These are phyloP conservation scores for Solanum piurae DNA, from an alignment of 257 asterid species.

Conservation along the genomic window DNA sequence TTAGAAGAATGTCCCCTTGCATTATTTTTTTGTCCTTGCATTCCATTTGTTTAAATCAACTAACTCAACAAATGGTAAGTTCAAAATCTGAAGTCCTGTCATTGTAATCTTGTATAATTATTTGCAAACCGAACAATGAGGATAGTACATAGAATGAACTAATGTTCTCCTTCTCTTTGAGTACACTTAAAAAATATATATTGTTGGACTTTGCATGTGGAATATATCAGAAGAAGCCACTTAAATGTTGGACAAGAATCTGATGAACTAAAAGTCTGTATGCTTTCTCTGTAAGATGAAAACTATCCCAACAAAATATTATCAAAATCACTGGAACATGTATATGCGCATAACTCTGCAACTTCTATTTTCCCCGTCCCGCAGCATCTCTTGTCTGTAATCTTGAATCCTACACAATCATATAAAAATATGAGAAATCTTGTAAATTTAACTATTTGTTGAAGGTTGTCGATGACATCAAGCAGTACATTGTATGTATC, in stretches of 20 bases:
- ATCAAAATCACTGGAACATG: too few relatives aligned
- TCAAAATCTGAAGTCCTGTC: slow-evolving; percentile 50
- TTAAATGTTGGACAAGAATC: neutral
- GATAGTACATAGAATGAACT: neutral
- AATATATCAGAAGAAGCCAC: neutral
- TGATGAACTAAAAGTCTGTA: too few relatives aligned
- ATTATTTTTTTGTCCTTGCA: too few relatives aligned
- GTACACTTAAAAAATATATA: neutral
- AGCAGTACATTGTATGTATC: slow-evolving; percentile 40
- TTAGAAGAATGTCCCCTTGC: too few relatives aligned
- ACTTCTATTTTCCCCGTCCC: slow-evolving; percentile 5
- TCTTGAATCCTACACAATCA: neutral
- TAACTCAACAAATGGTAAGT: slow-evolving; percentile 48
- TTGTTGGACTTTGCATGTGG: too few relatives aligned
- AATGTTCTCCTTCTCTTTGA: neutral
- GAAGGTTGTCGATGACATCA: slow-evolving; percentile 37
- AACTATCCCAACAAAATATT: too few relatives aligned
- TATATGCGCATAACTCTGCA: too few relatives aligned
- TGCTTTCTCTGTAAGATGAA: too few relatives aligned
- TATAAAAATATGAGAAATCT: neutral
- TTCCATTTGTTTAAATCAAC: slow-evolving; percentile 36
- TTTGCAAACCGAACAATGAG: neutral
- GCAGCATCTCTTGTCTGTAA: neutral
- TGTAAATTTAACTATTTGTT: neutral
- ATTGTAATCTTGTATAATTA: slow-evolving; percentile 9